These are phyloP conservation scores for Blastomyces parvus DNA, from an alignment of 2,329 filamentous ascomycete genomes.

Conservation along the genomic window DNA sequence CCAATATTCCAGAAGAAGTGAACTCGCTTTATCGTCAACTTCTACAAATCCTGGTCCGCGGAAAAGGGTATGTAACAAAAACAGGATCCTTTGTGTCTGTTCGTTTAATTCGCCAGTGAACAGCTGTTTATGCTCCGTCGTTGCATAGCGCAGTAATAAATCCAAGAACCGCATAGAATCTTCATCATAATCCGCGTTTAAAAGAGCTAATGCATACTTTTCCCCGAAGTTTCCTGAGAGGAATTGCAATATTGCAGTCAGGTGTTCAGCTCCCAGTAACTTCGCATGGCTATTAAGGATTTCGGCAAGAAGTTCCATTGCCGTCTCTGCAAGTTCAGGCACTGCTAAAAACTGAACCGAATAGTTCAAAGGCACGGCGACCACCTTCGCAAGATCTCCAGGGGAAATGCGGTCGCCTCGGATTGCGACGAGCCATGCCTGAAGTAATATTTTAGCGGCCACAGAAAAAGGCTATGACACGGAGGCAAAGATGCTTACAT, in stretches of 20 bases:
- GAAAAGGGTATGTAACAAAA: conserved; percentile 31
- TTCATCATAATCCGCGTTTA: conserved; percentile 29
- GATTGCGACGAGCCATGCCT: conserved; percentile 16
- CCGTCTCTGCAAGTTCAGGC: conserved; percentile 22
- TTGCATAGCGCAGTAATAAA: conserved; percentile 31
- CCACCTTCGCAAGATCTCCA: conserved; percentile 5
- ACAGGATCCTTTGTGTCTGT: conserved; percentile 27
- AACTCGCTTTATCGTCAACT: conserved; percentile 32
- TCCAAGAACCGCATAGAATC: conserved; percentile 34
- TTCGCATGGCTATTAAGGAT: conserved; percentile 23
- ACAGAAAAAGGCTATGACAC: not conserved
- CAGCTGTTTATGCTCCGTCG: conserved; percentile 24
- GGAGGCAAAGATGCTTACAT: conserved; percentile 21
- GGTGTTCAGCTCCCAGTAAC: conserved; percentile 22
- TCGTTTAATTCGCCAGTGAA: conserved; percentile 24
- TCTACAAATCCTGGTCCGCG: conserved; percentile 33
- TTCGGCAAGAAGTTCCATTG: conserved; percentile 30
- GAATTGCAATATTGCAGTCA: conserved; percentile 25
- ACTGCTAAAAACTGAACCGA: conserved; percentile 19
- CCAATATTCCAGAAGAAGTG: conserved; percentile 35
- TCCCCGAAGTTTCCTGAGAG: conserved; percentile 28
- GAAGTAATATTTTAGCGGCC: not conserved
- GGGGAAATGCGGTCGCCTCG: conserved; percentile 12
- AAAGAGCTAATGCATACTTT: conserved; percentile 24
- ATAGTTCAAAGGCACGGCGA: conserved; percentile 11